Conservation (phyloP, 2,329 filamentous ascomycete genomes). For the Alternaria sp. region DNA sequence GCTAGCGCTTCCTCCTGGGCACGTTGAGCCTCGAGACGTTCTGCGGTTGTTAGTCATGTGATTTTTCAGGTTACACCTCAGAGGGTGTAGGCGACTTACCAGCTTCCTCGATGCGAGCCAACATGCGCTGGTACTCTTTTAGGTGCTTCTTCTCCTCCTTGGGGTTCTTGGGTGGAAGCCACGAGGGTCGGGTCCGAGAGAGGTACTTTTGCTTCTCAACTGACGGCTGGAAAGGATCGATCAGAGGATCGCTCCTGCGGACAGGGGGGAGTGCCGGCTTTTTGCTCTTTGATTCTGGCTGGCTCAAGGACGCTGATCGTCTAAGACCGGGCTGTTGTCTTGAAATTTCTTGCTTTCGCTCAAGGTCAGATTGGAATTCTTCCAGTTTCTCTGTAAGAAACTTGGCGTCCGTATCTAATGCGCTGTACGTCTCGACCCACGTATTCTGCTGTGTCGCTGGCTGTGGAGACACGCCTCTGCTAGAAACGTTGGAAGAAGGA, state of each 20-base stretch:
- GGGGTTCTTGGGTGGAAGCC: conserved; percentile 86
- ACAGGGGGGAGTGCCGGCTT: conserved; percentile 66
- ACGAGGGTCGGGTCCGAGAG: conserved; percentile 78
- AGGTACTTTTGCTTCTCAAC: conserved; percentile 87
- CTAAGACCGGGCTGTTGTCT: conserved; percentile 56
- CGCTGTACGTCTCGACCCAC: conserved; percentile 75
- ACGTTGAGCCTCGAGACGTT: conserved; percentile 45
- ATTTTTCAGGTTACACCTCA: not conserved
- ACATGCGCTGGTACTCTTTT: conserved; percentile 85
- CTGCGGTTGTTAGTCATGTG: conserved; percentile 31
- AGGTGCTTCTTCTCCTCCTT: conserved; percentile 90
- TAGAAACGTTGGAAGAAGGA: conserved; percentile 32
- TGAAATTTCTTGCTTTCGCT: conserved; percentile 61
- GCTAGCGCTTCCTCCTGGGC: conserved; percentile 61
- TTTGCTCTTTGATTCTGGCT: conserved; percentile 58
- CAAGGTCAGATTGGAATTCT: conserved; percentile 73
- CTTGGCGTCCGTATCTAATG: conserved; percentile 76
- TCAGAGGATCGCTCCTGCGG: conserved; percentile 79
- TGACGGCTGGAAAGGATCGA: conserved; percentile 82
- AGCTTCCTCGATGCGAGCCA: conserved; percentile 68
- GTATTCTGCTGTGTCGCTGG: conserved; percentile 67
- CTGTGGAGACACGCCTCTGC: conserved; percentile 34
- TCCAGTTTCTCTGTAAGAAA: conserved; percentile 82
- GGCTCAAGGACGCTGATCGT: conserved; percentile 42
- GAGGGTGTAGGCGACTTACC: conserved; percentile 50